A percentile compares a stretch with the other conserved stretches of the same genome.
Conservation (phyloP, 2,329 filamentous ascomycete genomes). For the Sarocladium strictum region DNA sequence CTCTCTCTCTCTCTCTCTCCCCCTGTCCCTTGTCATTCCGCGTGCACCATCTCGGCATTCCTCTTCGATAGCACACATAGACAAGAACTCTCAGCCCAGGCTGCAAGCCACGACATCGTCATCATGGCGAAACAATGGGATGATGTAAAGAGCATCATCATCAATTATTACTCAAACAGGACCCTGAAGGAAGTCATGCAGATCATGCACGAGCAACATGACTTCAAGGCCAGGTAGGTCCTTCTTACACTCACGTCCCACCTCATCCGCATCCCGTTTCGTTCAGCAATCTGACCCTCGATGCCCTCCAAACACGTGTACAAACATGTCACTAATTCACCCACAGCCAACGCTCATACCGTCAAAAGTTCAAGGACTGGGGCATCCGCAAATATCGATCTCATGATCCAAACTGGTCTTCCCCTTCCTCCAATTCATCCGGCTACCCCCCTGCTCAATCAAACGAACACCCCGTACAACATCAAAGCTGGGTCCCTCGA, state of each 20-base stretch:
- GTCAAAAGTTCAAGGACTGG: not conserved
- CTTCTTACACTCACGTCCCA: not conserved
- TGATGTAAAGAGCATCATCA: not conserved
- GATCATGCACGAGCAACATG: not conserved
- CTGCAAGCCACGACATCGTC: no score
- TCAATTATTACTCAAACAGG: not conserved
- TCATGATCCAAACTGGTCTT: not conserved
- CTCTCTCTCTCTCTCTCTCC: not conserved
- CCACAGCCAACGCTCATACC: not conserved
- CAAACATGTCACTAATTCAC: not conserved
- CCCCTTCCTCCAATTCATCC: not conserved
- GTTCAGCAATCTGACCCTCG: no score
- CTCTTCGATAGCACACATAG: no score
- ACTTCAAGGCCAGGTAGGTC: not conserved
- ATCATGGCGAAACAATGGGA: not conserved
- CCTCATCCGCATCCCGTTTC: not conserved
- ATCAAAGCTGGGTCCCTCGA: no score
- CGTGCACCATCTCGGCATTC: not conserved
- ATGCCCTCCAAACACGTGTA: no score
- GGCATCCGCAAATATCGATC: not conserved
- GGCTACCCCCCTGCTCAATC: no score
- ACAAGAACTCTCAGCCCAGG: no score
- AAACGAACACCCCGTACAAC: no score
- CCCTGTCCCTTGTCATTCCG: not conserved
- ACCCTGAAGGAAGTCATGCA: not conserved